phyloP scores from a whole-genome alignment of 129 eudicot genomes.

The Solidago caesia region DNA sequence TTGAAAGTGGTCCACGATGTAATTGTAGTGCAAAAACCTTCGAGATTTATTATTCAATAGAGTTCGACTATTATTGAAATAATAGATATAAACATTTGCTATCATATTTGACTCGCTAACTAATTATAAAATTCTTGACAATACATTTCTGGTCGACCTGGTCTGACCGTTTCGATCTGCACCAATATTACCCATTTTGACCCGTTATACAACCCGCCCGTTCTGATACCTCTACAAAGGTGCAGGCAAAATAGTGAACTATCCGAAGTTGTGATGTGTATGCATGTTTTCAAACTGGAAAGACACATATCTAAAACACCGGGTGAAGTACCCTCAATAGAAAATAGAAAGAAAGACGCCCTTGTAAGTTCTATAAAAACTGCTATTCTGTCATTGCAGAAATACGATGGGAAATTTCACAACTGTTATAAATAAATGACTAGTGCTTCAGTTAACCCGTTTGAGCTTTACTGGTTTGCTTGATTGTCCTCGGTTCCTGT shows the following conservation, averaged over 20 bases:
- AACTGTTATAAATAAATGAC: not conserved
- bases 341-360: not conserved
- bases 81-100: not conserved
- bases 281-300: not conserved
- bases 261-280: not conserved
- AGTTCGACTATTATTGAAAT: too few species aligned
- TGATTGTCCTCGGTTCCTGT: not conserved
- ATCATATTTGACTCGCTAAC: not conserved
- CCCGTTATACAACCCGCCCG: not conserved
- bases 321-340: not conserved
- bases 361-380: too few species aligned
- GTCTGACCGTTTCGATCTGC: not conserved
- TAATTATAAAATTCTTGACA: not conserved
- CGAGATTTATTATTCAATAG: not conserved
- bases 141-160: not conserved
- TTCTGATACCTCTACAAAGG: not conserved
- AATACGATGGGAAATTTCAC: not conserved
- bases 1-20: not conserved
- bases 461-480: not conserved
- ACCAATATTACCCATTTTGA: not conserved
- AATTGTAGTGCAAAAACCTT: not conserved
- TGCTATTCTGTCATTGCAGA: not conserved
- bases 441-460: not conserved
- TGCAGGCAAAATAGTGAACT: not conserved
- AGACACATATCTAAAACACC: not conserved